Evolutionary conservation across 1,284 basidiomycete species (phyloP), one percentile per base, ranked within the genome.

Genomic region (Ustilago lituana): DNA sequence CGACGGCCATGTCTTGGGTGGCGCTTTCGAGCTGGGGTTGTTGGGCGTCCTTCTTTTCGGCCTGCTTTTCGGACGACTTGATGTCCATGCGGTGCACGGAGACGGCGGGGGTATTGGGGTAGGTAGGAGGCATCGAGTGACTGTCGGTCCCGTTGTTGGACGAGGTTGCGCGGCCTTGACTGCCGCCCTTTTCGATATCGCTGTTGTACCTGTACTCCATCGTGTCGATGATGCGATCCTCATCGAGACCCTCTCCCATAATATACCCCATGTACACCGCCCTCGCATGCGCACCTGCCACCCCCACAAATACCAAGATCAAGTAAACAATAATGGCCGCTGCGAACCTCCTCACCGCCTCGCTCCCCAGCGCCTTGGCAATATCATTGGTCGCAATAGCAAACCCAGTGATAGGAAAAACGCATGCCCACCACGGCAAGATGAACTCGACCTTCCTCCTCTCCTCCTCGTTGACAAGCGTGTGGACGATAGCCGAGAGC

Each of bases 341-440:
- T 1, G 60, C 66, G 2, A 70, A 17, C 1, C 38, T 26, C 5
- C 24, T 24, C 6, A 73, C 14, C 11, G 37, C 29, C 0, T 27
- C 8, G 17, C 40, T 48, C n/a, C 24, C 43, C 22, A 73, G 31
- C 15, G 29, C 54, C 5, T 55, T 20, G 0, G 26, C 66, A 0
- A 73, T 14, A n/a, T 29, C 32, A 14, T 47, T 39, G 2, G 70
- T 73, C 4, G 59, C 60, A 12, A 36, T 60, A 0, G 39, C 46
- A 27, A 65, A 70, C 0, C 70, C 70, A 0, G 55, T 46, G 46
- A 57, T 62, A 1, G 70, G 70, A 35, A 73, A 73, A 7, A 73
- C 50, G 15, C 39, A 40, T 5, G 70, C 70, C 64, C 65, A 73
- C 70, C 70, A 73, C 15, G 54, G 50, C 2, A 73, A 35, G 14